Conservation (phyloP, 2,329 filamentous ascomycete genomes). For the Aphanocladium album region DNA sequence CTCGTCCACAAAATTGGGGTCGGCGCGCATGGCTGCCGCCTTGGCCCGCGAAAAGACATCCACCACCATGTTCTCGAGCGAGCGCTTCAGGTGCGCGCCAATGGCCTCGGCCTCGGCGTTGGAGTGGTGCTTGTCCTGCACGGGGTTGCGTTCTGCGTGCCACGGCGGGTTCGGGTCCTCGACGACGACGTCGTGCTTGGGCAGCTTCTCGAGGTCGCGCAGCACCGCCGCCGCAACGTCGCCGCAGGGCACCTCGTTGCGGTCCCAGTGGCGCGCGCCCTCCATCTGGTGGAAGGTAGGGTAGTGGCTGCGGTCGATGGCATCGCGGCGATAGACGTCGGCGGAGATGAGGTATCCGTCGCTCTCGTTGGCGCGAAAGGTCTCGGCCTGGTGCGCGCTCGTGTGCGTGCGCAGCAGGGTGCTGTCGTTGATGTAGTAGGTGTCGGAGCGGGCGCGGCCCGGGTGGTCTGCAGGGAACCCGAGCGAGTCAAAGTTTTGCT, state of each 20-base stretch:
- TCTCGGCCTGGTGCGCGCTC: constrained; percentile 83
- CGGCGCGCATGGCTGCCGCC: constrained; percentile 52
- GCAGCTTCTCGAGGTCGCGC: constrained; percentile 65
- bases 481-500: constrained; percentile 94
- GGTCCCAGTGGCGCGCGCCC: constrained; percentile 84
- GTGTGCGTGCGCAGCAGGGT: constrained; percentile 91
- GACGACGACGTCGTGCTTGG: constrained; percentile 68
- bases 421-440: constrained; percentile 85
- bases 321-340: constrained; percentile 93
- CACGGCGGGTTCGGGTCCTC: constrained; percentile 78
- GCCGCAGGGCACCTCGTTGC: constrained; percentile 50
- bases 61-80: constrained; percentile 82
- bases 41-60: constrained; percentile 80
- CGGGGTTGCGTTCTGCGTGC: constrained; percentile 73
- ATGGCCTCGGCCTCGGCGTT: constrained; percentile 76
- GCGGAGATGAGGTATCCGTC: constrained; percentile 86
- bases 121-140: constrained; percentile 68
- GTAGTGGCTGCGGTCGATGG: constrained; percentile 91
- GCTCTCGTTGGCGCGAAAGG: constrained; percentile 66
- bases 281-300: constrained; percentile 99
- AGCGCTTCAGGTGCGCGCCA: constrained; percentile 79
- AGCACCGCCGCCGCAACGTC: constrained; percentile 62
- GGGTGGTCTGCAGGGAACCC: constrained; percentile 86
- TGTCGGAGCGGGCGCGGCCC: constrained; percentile 81
- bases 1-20: constrained; percentile 52